Evolutionary conservation across 202 grass and related monocot species (phyloP), one percentile per base, ranked within the genome.

Genomic region (Bolboschoenoplectus hybrid): DNA sequence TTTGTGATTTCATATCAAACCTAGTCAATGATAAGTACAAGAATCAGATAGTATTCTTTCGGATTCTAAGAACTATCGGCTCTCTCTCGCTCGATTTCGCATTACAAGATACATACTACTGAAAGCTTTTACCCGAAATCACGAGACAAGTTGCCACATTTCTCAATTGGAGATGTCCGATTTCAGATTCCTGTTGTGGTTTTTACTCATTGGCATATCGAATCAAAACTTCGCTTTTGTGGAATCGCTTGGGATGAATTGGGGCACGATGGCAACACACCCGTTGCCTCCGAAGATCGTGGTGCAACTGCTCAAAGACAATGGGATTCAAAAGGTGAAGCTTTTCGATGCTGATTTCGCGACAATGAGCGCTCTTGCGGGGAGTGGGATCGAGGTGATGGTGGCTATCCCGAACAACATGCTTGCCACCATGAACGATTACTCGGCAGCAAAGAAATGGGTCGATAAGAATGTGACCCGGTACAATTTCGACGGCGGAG

Each of bases 181-280:
- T 68, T 38, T 84, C 45, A 4, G 57, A 34, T 84, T 69, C 17
- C 3, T 84, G 7, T 51, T 69, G 39, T 81, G 57, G 51, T 34
- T 64, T 81, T 62, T 81, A 10, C 39, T 62, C 5, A 47, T 81
- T 20, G 55, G 51, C 0, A 26, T 81, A 52, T 81, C 38, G 34
- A 81, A 81, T 81, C 36, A 64, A 60, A 6, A 81, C 57, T 81
- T 81, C 3, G 35, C 57, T 38, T 60, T 81, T 40, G 89, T 50
- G 56, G 87, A 91, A 0, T 91, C 89, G 52, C 86, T 97, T 62
- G 95, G 95, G 57, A 88, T 97, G 88, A 97, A 97, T 91, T 97
- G 95, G 95, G 95, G 95, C 71, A 97, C 92, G 39, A 88, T 91
- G 91, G 95, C 95, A 44, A 87, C 95, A 81, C 95, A 97, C 89